Evolutionary conservation across 208 protist genomes (phyloP).

Genomic region (Trypanosoma scelopori): DNA sequence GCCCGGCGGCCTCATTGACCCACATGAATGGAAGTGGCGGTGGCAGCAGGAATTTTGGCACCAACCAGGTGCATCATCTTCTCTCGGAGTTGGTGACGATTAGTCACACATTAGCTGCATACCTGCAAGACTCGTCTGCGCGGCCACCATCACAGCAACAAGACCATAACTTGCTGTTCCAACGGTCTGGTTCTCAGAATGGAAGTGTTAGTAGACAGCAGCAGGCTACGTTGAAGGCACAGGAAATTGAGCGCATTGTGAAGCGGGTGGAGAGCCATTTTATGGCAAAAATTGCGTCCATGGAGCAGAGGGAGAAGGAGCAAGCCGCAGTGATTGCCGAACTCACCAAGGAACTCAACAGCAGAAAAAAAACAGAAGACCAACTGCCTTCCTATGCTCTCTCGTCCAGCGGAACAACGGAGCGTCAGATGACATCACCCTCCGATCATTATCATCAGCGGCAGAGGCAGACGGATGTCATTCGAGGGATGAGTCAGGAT

Average conservation of each 20-base stretch:
- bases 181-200: neutral
- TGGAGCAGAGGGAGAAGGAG: slow-evolving; percentile 40
- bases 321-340: slow-evolving; percentile 30
- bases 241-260: slow-evolving; percentile 84
- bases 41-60: neutral
- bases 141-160: neutral
- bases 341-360: slow-evolving; percentile 17
- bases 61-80: slow-evolving; percentile 47
- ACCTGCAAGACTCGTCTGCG: slow-evolving; percentile 42
- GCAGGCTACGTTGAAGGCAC: slow-evolving; percentile 58
- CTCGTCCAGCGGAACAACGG: neutral
- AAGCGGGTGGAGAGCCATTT: slow-evolving; percentile 79
- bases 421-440: neutral
- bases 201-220: slow-evolving; percentile 17
- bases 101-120: slow-evolving; percentile 59
- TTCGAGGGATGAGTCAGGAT: slow-evolving; percentile 4
- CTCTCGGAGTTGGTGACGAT: slow-evolving; percentile 65
- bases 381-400: neutral
- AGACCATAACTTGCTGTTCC: neutral
- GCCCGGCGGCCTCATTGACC: neutral
- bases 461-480: neutral
- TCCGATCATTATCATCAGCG: neutral
- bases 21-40: neutral
- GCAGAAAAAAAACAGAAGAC: neutral
- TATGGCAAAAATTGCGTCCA: slow-evolving; percentile 38